These are phyloP conservation scores for Ilyonectria mors-panacis DNA, from an alignment of 2,329 filamentous ascomycete species.

Conservation along the genomic window DNA sequence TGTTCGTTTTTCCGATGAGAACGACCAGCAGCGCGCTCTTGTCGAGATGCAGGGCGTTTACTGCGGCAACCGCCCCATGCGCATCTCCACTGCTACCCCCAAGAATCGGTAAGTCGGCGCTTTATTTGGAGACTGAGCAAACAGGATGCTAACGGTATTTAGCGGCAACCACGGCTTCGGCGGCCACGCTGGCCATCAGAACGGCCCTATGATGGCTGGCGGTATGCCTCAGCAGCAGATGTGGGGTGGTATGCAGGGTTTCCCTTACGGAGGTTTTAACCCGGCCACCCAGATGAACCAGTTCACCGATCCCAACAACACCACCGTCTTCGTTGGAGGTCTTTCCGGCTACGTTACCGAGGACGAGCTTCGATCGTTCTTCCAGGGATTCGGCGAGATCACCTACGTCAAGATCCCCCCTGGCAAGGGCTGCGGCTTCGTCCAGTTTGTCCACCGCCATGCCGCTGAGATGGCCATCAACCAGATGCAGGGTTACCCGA, in stretches of 20 bases:
- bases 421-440: constrained; percentile 98
- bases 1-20: constrained; percentile 95
- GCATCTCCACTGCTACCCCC: constrained; percentile 96
- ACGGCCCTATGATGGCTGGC: constrained; percentile 61
- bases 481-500: constrained; percentile 99
- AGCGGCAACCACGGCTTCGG: constrained; percentile 59
- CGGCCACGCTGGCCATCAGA: constrained; percentile 59
- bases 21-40: constrained; percentile 94
- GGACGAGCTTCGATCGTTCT: constrained; percentile 99
- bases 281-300: constrained; percentile 86
- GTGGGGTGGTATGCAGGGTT: constrained; percentile 55
- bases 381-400: constrained; percentile 99
- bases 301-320: constrained; percentile 99
- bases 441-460: constrained; percentile 98
- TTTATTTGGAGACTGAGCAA: not conserved
- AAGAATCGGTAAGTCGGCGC: constrained; percentile 79
- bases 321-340: constrained; percentile 97
- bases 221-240: constrained; percentile 63
- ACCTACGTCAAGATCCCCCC: constrained; percentile 99
- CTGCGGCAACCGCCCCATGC: constrained; percentile 98
- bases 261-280: constrained; percentile 63
- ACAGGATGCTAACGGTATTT: constrained; percentile 23
- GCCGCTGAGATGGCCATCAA: constrained; percentile 99
- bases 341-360: constrained; percentile 98
- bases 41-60: constrained; percentile 99